Evolutionary conservation across 805 yeast species (phyloP).

Genomic region (Schwanniomyces yamadae): DNA sequence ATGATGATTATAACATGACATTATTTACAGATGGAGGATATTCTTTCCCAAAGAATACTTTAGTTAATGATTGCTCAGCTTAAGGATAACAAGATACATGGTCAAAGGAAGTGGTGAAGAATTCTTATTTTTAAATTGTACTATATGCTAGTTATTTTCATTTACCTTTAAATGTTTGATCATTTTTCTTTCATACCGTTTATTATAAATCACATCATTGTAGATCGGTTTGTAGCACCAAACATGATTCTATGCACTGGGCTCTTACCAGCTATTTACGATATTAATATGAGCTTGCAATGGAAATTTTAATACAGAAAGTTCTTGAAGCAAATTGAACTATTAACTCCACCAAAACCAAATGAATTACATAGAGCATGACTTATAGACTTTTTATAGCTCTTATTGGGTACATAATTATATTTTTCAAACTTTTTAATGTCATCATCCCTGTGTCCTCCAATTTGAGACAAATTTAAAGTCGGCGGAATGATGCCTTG

Average conservation of each 20-base stretch:
- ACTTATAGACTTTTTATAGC: conserved; percentile 40
- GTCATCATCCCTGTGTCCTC: conserved; percentile 48
- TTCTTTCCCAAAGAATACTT: conserved; percentile 37
- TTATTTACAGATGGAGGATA: conserved; percentile 77
- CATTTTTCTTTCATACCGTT: not conserved
- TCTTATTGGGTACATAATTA: conserved; percentile 56
- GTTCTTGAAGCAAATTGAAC: conserved; percentile 56
- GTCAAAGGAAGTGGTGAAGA: too few species aligned
- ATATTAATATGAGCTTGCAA: too few species aligned
- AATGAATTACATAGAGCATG: conserved; percentile 85
- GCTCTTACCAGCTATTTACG: too few species aligned
- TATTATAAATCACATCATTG: too few species aligned
- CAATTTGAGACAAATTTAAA: conserved; percentile 59
- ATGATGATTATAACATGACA: conserved; percentile 67
- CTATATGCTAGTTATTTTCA: not conserved
- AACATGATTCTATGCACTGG: too few species aligned
- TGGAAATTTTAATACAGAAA: conserved; percentile 9
- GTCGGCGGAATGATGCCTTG: conserved; percentile 73
- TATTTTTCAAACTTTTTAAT: conserved; percentile 42
- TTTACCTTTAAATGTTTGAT: not conserved
- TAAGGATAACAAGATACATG: too few species aligned
- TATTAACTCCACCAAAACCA: conserved; percentile 97
- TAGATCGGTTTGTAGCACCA: too few species aligned
- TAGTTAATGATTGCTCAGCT: conserved; percentile 19
- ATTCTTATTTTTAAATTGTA: too few species aligned